Conservation (phyloP, 495 filamentous ascomycete species). For the Melanomma pulvis-pyrius region DNA sequence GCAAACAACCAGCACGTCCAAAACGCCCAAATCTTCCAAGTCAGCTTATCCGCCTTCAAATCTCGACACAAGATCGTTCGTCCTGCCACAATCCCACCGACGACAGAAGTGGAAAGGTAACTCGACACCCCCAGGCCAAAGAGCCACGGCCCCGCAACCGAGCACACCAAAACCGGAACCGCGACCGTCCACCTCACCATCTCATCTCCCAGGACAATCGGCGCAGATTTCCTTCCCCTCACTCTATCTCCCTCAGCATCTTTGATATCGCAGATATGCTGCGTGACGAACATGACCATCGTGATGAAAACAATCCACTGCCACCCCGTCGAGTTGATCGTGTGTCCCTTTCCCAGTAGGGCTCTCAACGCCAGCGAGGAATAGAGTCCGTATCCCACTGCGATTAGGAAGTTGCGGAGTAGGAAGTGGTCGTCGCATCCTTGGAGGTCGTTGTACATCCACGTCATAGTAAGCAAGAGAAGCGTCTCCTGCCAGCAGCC, state of each 20-base stretch:
- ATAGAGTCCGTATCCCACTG: constrained; percentile 8
- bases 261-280: constrained; percentile 22
- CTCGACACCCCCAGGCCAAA: constrained; percentile 1
- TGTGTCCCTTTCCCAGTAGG: not conserved
- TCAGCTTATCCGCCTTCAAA: constrained; percentile 16
- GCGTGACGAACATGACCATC: constrained; percentile 9
- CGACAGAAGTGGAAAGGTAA: not conserved
- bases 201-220: constrained; percentile 23
- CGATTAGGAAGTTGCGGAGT: constrained; percentile 22
- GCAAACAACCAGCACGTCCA: constrained; percentile 21
- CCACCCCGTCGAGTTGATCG: not conserved
- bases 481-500: not conserved
- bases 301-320: constrained; percentile 16
- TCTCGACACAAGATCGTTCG: constrained; percentile 2
- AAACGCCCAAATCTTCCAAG: constrained; percentile 18
- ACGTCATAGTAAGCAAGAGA: not conserved
- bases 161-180: constrained; percentile 10
- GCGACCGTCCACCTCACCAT: constrained; percentile 19
- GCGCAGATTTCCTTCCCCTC: constrained; percentile 14
- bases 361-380: not conserved
- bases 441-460: constrained; percentile 31
- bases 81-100: constrained; percentile 3
- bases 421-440: constrained; percentile 11
- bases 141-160: constrained; percentile 2
- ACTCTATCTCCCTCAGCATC: constrained; percentile 19